Base-by-base conservation (phyloP, 192 early-diverging fungal genomes). In the Thoreauomyces humboldtii region DNA sequence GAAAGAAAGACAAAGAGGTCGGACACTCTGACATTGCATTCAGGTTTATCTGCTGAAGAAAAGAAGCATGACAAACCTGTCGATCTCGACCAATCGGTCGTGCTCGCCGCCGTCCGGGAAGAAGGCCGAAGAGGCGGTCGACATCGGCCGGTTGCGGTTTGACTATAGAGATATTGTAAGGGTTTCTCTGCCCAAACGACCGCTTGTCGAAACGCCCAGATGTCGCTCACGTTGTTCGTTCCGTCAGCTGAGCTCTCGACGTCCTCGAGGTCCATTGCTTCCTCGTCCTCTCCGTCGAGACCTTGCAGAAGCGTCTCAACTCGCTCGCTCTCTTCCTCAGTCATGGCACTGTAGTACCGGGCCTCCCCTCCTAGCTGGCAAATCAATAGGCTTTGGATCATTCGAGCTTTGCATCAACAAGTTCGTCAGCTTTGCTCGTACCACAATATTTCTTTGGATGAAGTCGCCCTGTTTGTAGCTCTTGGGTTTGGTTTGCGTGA, bases 331-430 rank as follows among this genome's bases (percentile, higher is more conserved):
- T 81, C 80, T 41, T 73, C 69, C 41, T 81, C 71, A 6, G 76
- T 81, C 76, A 81, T 71, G 9, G 80, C 76, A 50, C 65, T 36
- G 58, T 79, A 81, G 47, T 72, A 81, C 44, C 80, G 63, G 3
- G 80, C 80, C 17, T 81, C 65, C 15, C 62, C 71, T 24, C 80
- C 80, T 5, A 81, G 66, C 74, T 77, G 29, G 27, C 27, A 25
- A 4, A 27, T 17, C 9, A 12, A 12, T 41, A 41, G 17, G 38
- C 38, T 41, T 9, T 41, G 9, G 17, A 41, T 9, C 17, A 41
- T n/a, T n/a, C n/a, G n/a, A n/a, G n/a, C n/a, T n/a, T n/a, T n/a
- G n/a, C n/a, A n/a, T n/a, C n/a, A n/a, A n/a, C n/a, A n/a, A n/a
- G n/a, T n/a, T n/a, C n/a, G n/a, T n/a, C n/a, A n/a, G n/a, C n/a